Evolutionary conservation across 345 rosid species (phyloP).

Genomic region (Linum usitatissimum): DNA sequence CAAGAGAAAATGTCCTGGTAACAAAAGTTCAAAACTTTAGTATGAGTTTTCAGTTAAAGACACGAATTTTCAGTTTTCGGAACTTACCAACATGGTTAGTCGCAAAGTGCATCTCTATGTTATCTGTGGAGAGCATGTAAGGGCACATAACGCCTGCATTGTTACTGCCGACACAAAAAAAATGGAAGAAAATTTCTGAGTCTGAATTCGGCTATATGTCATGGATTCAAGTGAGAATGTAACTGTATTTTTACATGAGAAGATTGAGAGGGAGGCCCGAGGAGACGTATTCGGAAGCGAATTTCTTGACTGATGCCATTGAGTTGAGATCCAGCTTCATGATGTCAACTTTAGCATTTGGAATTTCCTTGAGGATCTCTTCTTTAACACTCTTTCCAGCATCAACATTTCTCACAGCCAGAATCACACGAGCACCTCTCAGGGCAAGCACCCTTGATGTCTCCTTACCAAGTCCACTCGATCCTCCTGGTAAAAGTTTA

Average conservation of each 20-base stretch:
- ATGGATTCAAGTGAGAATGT: background rate
- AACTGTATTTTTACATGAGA: constrained; percentile 9
- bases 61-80: background rate
- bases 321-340: constrained; percentile 17
- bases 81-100: background rate
- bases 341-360: constrained; percentile 17
- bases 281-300: constrained; percentile 14
- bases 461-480: constrained; percentile 15
- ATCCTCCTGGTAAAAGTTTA: constrained; percentile 6
- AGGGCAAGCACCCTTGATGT: constrained; percentile 12
- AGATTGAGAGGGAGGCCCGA: constrained; percentile 14
- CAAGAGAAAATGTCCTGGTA: constrained; percentile 45
- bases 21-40: background rate
- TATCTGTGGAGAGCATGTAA: constrained; percentile 1
- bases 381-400: constrained; percentile 8
- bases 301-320: constrained; percentile 13
- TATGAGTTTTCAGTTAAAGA: background rate
- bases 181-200: background rate
- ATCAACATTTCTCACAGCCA: constrained; percentile 9
- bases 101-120: constrained; percentile 5
- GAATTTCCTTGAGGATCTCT: constrained; percentile 2
- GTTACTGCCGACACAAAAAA: background rate
- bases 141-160: constrained; percentile 9
- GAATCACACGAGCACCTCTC: constrained; percentile 5
- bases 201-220: too few relatives aligned